These are phyloP conservation scores for Claviceps purpurea DNA, from an alignment of 2,329 filamentous ascomycete genomes.

Conservation along the genomic window DNA sequence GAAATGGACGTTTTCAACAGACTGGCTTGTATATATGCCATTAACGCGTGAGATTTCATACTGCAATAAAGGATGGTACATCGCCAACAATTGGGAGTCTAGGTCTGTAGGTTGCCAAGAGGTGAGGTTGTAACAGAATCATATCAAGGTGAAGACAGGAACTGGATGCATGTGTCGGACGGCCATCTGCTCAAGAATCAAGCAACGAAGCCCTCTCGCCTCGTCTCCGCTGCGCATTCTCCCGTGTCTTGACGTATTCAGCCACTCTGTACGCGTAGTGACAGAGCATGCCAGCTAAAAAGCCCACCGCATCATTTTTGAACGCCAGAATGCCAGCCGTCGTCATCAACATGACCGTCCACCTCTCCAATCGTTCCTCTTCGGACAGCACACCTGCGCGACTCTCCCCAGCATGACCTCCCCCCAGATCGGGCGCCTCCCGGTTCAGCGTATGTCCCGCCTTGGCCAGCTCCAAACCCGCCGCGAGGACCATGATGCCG, in stretches of 20 bases:
- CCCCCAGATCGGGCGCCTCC: slow-evolving; percentile 48
- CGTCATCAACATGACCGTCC: slow-evolving; percentile 84
- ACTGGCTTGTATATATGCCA: no score
- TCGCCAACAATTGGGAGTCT: no score
- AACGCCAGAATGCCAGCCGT: slow-evolving; percentile 72
- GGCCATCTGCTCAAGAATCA: slow-evolving; percentile 5
- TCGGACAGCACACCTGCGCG: slow-evolving; percentile 44
- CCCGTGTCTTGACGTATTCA: slow-evolving; percentile 28
- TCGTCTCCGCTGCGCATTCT: not conserved
- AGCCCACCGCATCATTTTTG: slow-evolving; percentile 80
- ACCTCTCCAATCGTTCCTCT: slow-evolving; percentile 58
- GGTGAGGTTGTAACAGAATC: no score
- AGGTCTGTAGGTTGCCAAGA: no score
- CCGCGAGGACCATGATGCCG: slow-evolving; percentile 79
- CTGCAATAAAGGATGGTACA: no score
- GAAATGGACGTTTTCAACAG: no score
- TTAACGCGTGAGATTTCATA: no score
- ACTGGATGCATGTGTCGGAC: no score
- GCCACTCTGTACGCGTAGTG: slow-evolving; percentile 51
- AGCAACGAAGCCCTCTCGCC: slow-evolving; percentile 19
- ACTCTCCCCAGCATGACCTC: slow-evolving; percentile 35
- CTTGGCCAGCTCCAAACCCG: slow-evolving; percentile 75
- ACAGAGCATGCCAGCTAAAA: slow-evolving; percentile 68
- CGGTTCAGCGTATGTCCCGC: slow-evolving; percentile 76
- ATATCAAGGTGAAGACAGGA: no score